Conservation (phyloP, 202 grass and related monocot species). For the Setaria viridis region DNA sequence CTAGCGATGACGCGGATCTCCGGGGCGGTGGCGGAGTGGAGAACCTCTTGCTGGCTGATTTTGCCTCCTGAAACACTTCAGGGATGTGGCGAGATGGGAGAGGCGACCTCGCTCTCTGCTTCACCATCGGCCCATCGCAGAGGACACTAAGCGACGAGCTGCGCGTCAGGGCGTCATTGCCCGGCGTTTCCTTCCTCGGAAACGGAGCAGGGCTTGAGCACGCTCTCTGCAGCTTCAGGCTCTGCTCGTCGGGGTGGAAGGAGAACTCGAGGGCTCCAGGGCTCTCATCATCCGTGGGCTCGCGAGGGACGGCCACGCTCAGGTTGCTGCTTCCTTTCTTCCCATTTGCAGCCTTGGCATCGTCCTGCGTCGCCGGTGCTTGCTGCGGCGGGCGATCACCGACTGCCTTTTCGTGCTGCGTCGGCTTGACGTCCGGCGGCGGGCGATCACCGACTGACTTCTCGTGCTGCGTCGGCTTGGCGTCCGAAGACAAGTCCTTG, state of each 20-base stretch:
- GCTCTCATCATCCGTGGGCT: conserved; percentile 16
- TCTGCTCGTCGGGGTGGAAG: conserved; percentile 52
- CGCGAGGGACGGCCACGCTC: conserved; percentile 8
- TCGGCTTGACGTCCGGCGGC: background rate
- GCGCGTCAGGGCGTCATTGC: background rate
- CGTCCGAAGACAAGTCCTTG: background rate
- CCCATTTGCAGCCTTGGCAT: conserved; percentile 14
- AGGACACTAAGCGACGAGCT: conserved; percentile 14
- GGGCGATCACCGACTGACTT: conserved; percentile 12
- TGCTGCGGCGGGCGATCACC: background rate
- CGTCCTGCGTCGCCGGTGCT: conserved; percentile 25
- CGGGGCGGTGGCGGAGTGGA: conserved; percentile 68
- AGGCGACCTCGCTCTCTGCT: conserved; percentile 70
- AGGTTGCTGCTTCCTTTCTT: conserved; percentile 17
- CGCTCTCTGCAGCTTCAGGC: conserved; percentile 40
- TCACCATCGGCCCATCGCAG: conserved; percentile 19
- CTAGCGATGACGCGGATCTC: conserved; percentile 40
- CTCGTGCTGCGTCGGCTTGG: background rate
- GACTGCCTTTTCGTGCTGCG: background rate
- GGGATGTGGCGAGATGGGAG: conserved; percentile 63
- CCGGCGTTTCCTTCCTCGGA: conserved; percentile 28
- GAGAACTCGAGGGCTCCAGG: conserved; percentile 46
- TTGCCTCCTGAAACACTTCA: conserved; percentile 74
- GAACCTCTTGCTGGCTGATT: conserved; percentile 62
- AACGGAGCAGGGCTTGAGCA: conserved; percentile 53